Base-by-base conservation (phyloP, 768 basidiomycete genomes). In the Serendipita vermifera region DNA sequence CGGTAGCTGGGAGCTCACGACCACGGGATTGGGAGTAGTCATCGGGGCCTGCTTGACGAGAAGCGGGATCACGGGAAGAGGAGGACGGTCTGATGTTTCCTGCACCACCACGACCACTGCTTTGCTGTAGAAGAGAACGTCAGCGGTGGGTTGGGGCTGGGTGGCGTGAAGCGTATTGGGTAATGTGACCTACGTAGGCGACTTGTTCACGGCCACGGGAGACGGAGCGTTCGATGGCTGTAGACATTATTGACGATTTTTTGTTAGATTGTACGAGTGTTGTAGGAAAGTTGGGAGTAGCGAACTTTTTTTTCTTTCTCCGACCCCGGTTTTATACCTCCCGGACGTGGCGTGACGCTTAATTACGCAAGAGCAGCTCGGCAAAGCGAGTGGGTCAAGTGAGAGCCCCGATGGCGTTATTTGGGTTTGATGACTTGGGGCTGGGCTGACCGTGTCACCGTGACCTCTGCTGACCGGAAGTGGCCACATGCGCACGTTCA, bases 71-170 rank as follows among this genome's bases (percentile, higher is more conserved):
- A 4, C 46, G 46, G 31, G 46, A 51, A 29, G 46, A 29, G 31
- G 46, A 51, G n/a, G 22, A 29, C 9, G 31, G 22, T 51, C 31
- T 51, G n/a, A n/a, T n/a, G 46, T 51, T 51, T 17, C 46, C 46
- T 15, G 46, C 46, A n/a, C 46, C 46, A 51, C 46, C 46, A 51
- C 46, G 46, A 15, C 46, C 46, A 51, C 31, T 26, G 46, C 22
- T 51, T 29, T 51, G 9, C 22, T 9, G 26, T 11, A 13, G 9
- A 22, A 43, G 9, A 24, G 26, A 7, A 24, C 14, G 40, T 43
- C 9, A 43, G 40, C 24, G 36, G 36, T 13, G 36, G 36, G 36
- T 13, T 13, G 13, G 36, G 17, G 36, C 13, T 17, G 13, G 36
- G 36, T 38, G 36, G 13, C 17, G 13, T 38, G 17, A 13, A 38